Evolutionary conservation across 2,329 filamentous ascomycete genomes (phyloP), one percentile per base, ranked within the genome.

Genomic region (Diaporthe eres): DNA sequence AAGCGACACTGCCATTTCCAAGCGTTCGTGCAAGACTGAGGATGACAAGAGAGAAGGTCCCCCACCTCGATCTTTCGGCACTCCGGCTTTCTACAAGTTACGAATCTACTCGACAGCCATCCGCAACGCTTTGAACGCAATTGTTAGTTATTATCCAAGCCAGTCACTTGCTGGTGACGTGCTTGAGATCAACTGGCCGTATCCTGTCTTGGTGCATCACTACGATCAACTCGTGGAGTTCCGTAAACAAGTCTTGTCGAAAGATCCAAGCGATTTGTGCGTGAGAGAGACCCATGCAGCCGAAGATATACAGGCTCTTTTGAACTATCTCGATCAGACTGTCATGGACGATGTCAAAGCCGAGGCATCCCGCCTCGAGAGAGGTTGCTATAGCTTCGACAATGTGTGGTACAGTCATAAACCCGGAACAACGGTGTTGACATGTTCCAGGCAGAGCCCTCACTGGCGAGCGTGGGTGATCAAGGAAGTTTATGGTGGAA

Each of bases 81-180:
- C 37, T 39, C 37, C 37, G 1, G 37, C 37, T 13, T 12, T 2
- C 1, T 4, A 39, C 37, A 39, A 39, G 37, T 39, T 39, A 4
- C 37, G 37, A 12, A 39, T 82, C 9, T 75, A 78, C 44, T 81
- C 80, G 1, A 13, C 67, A 4, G 77, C 78, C 9, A 77, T 81
- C 13, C 77, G 78, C 53, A 76, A 80, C 31, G 80, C 80, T 9
- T 75, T 82, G 15, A 77, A 77, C 34, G 76, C 77, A 1, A 78
- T 82, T 4, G 80, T 82, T 15, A 34, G 78, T n/a, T 82, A 81
- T 58, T 82, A 82, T 53, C 81, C 81, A 1, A 60, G 25, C 8
- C 80, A 82, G 51, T 49, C 79, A 37, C 70, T 82, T 0, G 71
- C 71, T 2, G 79, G 78, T 1, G 75, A 79, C 12, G 31, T 75